Conservation (phyloP, 441 rosid species). For the Cnidoscolus chayamansa region DNA sequence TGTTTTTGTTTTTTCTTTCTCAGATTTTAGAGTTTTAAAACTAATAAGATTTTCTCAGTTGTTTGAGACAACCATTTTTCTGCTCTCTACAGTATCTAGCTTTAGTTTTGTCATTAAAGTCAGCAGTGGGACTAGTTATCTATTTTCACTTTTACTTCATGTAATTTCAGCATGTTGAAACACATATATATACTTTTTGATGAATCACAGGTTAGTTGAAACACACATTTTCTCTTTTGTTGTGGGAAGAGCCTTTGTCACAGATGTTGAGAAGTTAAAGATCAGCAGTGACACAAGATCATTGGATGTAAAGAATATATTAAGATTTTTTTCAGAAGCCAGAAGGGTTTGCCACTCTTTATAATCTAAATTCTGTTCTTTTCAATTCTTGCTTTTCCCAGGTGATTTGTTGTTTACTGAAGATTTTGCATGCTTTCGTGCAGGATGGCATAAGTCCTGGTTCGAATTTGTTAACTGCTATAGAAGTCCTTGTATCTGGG, state of each 20-base stretch:
- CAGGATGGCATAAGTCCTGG: constrained; percentile 94
- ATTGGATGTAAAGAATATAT: constrained; percentile 62
- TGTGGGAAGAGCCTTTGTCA: constrained; percentile 99
- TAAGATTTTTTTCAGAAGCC: constrained; percentile 76
- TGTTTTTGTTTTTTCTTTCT: not conserved
- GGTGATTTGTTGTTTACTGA: constrained; percentile 23
- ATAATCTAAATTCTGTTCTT: not conserved
- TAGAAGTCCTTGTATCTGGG: constrained; percentile 95
- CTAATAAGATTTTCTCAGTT: not conserved
- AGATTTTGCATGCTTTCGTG: constrained; percentile 18
- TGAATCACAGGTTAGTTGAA: constrained; percentile 89
- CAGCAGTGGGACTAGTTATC: not conserved
- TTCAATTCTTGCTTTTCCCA: constrained; percentile 18
- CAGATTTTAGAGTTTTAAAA: not conserved
- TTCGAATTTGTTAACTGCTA: constrained; percentile 83
- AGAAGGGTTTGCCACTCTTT: constrained; percentile 53
- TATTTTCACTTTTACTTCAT: constrained; percentile 9
- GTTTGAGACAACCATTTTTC: constrained; percentile 5
- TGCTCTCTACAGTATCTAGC: not conserved
- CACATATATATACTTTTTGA: not conserved
- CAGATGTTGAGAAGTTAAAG: constrained; percentile 95
- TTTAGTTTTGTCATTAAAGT: not conserved
- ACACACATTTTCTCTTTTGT: constrained; percentile 98
- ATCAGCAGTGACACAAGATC: constrained; percentile 88
- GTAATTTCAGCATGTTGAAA: constrained; percentile 22